Base-by-base conservation (phyloP, 176 grass and related monocot species). In the Eragrostis curvula region DNA sequence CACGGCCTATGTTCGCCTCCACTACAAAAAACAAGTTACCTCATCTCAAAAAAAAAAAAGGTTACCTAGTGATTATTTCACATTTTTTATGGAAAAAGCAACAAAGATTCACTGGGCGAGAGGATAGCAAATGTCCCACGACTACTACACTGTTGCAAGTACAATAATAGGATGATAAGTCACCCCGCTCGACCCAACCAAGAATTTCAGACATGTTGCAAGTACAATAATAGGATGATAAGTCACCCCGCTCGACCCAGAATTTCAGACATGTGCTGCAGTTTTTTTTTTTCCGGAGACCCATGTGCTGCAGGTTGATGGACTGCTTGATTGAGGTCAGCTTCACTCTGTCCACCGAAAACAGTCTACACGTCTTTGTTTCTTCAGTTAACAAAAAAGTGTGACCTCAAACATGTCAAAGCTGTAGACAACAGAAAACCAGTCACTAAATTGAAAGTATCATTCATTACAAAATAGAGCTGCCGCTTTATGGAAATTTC, bases 181-280 rank as follows among this genome's bases (percentile, higher is more conserved):
- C 10, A 40, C 41, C 18, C 20, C 25, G 14, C 30, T 39, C 13
- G 43, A 30, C 24, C 64, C 7, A 70, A 60, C 21, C 41, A 78
- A 69, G 65, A 70, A 71, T 62, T 70, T 78, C 55, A 62, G 45
- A 55, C 75, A 70, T 64, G 67, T 30, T 77, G 23, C 40, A 28
- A 62, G 12, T 58, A 69, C 73, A 77, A 46, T 67, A 69, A 30
- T 15, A 71, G 14, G 10, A 9, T 12, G 47, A 27, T 9, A 1
- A 21, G 10, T 27, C 10, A 40, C 41, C 18, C 20, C 25, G 14
- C 30, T 39, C 13, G 43, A 30, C 24, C 64, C 7, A 70, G 65
- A 70, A 71, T 62, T 70, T 78, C 55, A 62, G 45, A 55, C 75
- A 70, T 64, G 67, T 30, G 71, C 70, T 85, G 5, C 79, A 79